phyloP scores from a whole-genome alignment of 805 yeast species.

The Wickerhamomyces xylosicus region DNA sequence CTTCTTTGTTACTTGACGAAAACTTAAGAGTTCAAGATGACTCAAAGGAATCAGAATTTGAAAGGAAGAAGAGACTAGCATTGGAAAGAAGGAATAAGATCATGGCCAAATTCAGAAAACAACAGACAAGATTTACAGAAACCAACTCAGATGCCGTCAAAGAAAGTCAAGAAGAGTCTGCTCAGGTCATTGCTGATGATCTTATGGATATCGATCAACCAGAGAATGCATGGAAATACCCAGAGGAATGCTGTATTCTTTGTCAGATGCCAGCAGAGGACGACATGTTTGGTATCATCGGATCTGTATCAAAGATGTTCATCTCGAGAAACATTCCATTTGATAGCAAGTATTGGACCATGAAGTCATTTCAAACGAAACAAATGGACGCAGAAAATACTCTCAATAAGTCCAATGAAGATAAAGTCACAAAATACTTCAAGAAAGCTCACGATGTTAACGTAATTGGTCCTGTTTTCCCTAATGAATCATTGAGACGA shows the following conservation, averaged over 20 bases:
- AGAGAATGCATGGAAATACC: conserved; percentile 46
- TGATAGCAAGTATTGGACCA: conserved; percentile 52
- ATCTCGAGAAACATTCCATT: conserved; percentile 58
- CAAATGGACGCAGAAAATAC: conserved; percentile 9
- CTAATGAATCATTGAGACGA: conserved; percentile 19
- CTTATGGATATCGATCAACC: not conserved
- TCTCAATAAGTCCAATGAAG: conserved; percentile 14
- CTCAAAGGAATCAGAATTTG: conserved; percentile 26
- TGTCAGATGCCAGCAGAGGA: conserved; percentile 68
- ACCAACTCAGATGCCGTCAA: conserved; percentile 27
- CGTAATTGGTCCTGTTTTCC: conserved; percentile 66
- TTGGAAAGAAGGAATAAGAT: conserved; percentile 59
- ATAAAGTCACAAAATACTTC: conserved; percentile 29
- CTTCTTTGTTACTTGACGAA: conserved; percentile 4
- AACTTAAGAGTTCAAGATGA: not conserved
- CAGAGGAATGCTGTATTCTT: conserved; percentile 66
- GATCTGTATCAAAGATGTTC: conserved; percentile 47
- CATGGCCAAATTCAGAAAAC: conserved; percentile 69
- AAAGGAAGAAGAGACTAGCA: conserved; percentile 58
- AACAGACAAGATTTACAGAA: conserved; percentile 67
- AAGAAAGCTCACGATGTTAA: conserved; percentile 23
- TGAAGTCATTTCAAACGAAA: conserved; percentile 39
- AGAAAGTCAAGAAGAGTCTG: conserved; percentile 23
- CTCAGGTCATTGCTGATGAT: conserved; percentile 26
- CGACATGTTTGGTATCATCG: conserved; percentile 69